These are phyloP conservation scores for Dioscorea cayenensis DNA, from an alignment of 116 monocot genomes.

Conservation along the genomic window DNA sequence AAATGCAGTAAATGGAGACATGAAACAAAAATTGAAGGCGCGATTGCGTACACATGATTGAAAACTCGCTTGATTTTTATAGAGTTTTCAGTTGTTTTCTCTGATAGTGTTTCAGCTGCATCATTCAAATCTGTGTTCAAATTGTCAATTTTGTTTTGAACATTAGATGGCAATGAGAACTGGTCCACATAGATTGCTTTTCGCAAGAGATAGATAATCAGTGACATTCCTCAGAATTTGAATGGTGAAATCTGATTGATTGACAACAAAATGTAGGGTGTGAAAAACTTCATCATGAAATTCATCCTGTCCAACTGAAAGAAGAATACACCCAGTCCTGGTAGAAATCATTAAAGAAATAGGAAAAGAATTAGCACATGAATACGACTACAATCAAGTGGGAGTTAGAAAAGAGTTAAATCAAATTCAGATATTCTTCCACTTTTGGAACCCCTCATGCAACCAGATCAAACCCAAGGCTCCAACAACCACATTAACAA, in stretches of 20 bases:
- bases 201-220: conserved; percentile 62
- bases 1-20: neutral
- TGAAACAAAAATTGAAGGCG: conserved; percentile 3
- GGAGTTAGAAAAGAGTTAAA: too few relatives aligned
- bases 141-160: conserved; percentile 65
- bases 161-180: conserved; percentile 55
- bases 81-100: conserved; percentile 64
- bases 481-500: too few relatives aligned
- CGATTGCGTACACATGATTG: conserved; percentile 47
- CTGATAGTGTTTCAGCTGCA: conserved; percentile 48
- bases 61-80: conserved; percentile 45
- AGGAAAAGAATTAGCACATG: neutral
- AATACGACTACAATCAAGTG: neutral
- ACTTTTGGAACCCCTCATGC: too few relatives aligned
- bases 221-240: conserved; percentile 83
- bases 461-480: too few relatives aligned
- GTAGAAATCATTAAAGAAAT: neutral
- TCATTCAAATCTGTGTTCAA: conserved; percentile 44
- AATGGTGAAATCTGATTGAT: conserved; percentile 82
- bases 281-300: conserved; percentile 57
- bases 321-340: conserved; percentile 81
- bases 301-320: conserved; percentile 68
- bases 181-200: conserved; percentile 64
- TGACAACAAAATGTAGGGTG: conserved; percentile 73
- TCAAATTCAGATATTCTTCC: too few relatives aligned